Conservation (phyloP, 352 stramenopile genomes). For the Phytophthora citricola region DNA sequence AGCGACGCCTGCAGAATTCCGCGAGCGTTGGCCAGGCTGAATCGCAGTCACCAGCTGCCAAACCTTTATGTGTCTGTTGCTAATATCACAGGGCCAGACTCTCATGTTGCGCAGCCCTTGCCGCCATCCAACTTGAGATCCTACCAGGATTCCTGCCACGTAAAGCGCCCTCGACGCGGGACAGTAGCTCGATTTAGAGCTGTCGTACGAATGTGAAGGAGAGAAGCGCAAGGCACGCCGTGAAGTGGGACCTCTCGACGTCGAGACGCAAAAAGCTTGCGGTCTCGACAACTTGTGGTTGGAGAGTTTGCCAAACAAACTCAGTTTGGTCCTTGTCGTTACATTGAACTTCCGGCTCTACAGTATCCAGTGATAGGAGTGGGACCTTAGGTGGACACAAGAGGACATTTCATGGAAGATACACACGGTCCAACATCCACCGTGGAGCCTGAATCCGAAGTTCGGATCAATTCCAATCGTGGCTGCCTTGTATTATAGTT, state of each 20-base stretch:
- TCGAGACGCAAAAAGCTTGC: background rate
- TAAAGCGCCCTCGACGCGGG: slow-evolving; percentile 4
- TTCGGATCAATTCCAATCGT: too few species aligned
- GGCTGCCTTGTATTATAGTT: too few species aligned
- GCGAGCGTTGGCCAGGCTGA: slow-evolving; percentile 5
- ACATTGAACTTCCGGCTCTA: slow-evolving; percentile 13
- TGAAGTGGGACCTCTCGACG: background rate
- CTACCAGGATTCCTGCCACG: too few species aligned
- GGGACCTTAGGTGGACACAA: slow-evolving; percentile 10
- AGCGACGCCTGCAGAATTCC: background rate
- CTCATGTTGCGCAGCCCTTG: too few species aligned
- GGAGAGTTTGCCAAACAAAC: background rate
- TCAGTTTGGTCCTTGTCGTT: slow-evolving; percentile 3
- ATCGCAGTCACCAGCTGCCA: slow-evolving; percentile 16
- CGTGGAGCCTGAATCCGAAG: too few species aligned
- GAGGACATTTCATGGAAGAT: background rate
- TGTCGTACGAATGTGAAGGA: slow-evolving; percentile 16
- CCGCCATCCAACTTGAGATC: too few species aligned
- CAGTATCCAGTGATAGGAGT: slow-evolving; percentile 19
- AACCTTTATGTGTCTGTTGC: background rate
- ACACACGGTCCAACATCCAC: too few species aligned
- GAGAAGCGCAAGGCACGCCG: slow-evolving; percentile 4
- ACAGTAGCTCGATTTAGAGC: slow-evolving; percentile 6
- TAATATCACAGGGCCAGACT: slow-evolving; percentile 11
- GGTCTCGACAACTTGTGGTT: background rate